Percentiles rank a stretch among this genome's conserved stretches.
These are phyloP conservation scores for Betula pendula DNA, from an alignment of 306 rosid genomes.

Conservation along the genomic window DNA sequence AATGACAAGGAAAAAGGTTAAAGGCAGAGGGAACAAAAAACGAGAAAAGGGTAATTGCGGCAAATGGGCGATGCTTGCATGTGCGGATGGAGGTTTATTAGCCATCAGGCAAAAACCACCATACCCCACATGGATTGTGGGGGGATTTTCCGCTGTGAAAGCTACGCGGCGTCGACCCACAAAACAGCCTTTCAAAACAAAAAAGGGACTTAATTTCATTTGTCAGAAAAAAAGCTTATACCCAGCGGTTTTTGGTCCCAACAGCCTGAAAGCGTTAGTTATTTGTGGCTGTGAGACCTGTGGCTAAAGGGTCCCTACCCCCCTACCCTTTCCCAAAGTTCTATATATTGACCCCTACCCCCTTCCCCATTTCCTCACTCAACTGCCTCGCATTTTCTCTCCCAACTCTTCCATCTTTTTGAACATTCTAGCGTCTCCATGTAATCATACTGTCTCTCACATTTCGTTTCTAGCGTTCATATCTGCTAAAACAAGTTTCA, in stretches of 20 bases:
- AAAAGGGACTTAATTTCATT: too few relatives aligned
- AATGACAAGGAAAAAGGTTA: background rate
- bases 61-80: constrained; percentile 55
- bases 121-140: constrained; percentile 49
- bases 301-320: constrained; percentile 21
- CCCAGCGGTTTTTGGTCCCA: constrained; percentile 46
- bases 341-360: constrained; percentile 49
- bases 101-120: constrained; percentile 43
- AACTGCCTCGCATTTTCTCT: constrained; percentile 33
- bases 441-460: constrained; percentile 37
- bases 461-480: background rate
- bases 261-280: constrained; percentile 31
- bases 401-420: constrained; percentile 1
- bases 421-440: constrained; percentile 24
- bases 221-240: too few relatives aligned
- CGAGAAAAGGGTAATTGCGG: constrained; percentile 47
- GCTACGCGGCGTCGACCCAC: constrained; percentile 56
- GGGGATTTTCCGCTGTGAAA: constrained; percentile 33
- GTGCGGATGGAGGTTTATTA: constrained; percentile 45
- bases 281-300: constrained; percentile 31
- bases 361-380: constrained; percentile 41
- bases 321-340: constrained; percentile 10
- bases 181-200: constrained; percentile 30
- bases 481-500: background rate
- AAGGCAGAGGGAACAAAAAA: constrained; percentile 4